Evolutionary conservation across 1,139 yeast species (phyloP).

Genomic region (Hansenula lynferdii): DNA sequence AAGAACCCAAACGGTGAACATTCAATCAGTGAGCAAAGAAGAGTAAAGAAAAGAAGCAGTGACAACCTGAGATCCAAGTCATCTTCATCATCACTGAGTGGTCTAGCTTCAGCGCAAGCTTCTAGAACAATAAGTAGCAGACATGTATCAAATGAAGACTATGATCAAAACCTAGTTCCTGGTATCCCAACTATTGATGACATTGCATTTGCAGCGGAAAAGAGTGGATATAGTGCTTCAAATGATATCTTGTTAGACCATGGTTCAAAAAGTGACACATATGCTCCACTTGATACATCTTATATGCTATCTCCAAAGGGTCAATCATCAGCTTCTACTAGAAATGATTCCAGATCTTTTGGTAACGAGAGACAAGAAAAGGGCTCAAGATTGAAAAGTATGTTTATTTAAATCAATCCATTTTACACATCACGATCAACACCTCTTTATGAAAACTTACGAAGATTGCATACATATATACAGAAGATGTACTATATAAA

Average conservation of each 20-base stretch:
- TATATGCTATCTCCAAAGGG: too few relatives aligned
- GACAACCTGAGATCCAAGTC: conserved; percentile 1
- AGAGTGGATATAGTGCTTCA: too few relatives aligned
- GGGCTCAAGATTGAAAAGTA: not conserved
- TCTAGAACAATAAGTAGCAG: conserved; percentile 1
- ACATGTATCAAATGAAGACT: conserved; percentile 2
- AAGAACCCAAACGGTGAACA: not conserved
- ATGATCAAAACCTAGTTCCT: not conserved
- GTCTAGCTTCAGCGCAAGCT: not conserved
- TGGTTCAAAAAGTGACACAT: too few relatives aligned
- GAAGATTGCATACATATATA: not conserved
- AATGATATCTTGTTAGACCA: too few relatives aligned
- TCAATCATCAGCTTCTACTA: not conserved
- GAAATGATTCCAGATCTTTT: not conserved
- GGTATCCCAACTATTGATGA: not conserved
- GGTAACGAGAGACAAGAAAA: not conserved
- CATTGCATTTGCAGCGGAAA: not conserved
- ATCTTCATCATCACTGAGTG: not conserved
- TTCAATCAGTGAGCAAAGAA: not conserved
- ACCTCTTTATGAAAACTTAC: not conserved
- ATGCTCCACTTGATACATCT: too few relatives aligned
- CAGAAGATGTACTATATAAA: not conserved
- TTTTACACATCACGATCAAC: not conserved
- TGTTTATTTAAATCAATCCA: not conserved
- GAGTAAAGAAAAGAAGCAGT: not conserved